Percentiles rank a stretch among this genome's conserved stretches.
These are phyloP conservation scores for Opeltia flavorubescens DNA, from an alignment of 495 filamentous ascomycete genomes.

Conservation along the genomic window DNA sequence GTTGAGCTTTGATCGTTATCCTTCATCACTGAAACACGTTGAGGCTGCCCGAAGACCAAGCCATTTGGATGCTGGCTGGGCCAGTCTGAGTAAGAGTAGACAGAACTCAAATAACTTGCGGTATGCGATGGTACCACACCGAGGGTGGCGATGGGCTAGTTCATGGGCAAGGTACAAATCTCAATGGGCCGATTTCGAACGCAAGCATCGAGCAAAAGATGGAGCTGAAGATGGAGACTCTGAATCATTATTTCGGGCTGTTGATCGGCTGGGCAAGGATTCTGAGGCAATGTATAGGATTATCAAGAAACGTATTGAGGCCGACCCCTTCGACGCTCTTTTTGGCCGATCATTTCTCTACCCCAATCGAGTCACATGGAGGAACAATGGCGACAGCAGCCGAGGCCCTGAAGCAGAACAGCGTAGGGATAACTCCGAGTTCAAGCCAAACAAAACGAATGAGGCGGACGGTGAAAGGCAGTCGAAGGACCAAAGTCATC, in stretches of 20 bases:
- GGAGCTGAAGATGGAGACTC: neutral
- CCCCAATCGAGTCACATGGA: conserved; percentile 1
- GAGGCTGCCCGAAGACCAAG: neutral
- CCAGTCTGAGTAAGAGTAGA: too few species aligned
- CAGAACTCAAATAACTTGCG: too few species aligned
- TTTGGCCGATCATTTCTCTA: conserved; percentile 22
- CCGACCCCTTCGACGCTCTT: conserved; percentile 27
- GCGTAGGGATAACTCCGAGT: neutral
- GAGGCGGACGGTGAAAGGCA: neutral
- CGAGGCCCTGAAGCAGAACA: neutral
- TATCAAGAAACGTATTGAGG: conserved; percentile 23
- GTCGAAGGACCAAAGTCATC: neutral
- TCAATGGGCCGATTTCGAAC: too few species aligned
- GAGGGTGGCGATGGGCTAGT: too few species aligned
- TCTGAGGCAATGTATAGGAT: neutral
- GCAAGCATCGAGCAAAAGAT: neutral
- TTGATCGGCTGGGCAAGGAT: neutral
- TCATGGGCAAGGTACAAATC: too few species aligned
- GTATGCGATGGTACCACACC: too few species aligned
- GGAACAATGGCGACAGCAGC: conserved; percentile 6
- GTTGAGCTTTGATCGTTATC: neutral
- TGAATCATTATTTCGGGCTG: neutral
- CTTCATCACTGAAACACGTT: neutral
- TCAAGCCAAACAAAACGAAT: conserved; percentile 6
- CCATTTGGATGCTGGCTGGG: too few species aligned